Percentiles rank a stretch among this genome's conserved stretches.
Conservation (phyloP, 495 filamentous ascomycete genomes). For the Sporormia fimetaria region DNA sequence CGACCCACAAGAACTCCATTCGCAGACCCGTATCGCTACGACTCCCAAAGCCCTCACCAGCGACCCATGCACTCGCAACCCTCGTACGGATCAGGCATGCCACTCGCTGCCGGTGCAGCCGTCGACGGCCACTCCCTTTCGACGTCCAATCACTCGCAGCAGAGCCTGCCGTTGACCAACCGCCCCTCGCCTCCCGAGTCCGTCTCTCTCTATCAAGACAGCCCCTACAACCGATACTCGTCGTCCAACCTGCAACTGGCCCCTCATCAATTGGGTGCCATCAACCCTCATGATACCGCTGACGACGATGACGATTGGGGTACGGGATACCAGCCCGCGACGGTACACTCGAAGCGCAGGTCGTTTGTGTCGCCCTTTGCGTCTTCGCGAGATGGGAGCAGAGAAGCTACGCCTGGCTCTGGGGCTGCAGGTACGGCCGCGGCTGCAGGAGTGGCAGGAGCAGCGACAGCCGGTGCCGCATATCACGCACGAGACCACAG, state of each 20-base stretch:
- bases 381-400: constrained; percentile 21
- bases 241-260: constrained; percentile 41
- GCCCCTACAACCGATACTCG: constrained; percentile 51
- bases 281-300: constrained; percentile 68
- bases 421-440: constrained; percentile 35
- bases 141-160: constrained; percentile 12
- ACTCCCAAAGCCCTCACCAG: constrained; percentile 7
- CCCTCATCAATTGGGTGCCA: constrained; percentile 38
- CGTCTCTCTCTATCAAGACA: constrained; percentile 36
- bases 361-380: constrained; percentile 48
- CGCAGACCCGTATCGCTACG: constrained; percentile 2
- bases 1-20: constrained; percentile 6
- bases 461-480: constrained; percentile 27
- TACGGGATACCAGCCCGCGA: constrained; percentile 35
- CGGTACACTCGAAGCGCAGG: constrained; percentile 33
- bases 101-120: constrained; percentile 11
- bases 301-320: constrained; percentile 78
- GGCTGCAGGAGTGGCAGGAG: constrained; percentile 44
- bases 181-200: constrained; percentile 29
- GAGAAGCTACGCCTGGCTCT: constrained; percentile 12
- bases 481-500: constrained; percentile 32
- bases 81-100: constrained; percentile 15
- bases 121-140: constrained; percentile 20
- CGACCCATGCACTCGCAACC: constrained; percentile 14
- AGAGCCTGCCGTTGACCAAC: constrained; percentile 29